phyloP scores from a whole-genome alignment of 371 early-diverging fungal species.

The Rhizopus arrhizus region DNA sequence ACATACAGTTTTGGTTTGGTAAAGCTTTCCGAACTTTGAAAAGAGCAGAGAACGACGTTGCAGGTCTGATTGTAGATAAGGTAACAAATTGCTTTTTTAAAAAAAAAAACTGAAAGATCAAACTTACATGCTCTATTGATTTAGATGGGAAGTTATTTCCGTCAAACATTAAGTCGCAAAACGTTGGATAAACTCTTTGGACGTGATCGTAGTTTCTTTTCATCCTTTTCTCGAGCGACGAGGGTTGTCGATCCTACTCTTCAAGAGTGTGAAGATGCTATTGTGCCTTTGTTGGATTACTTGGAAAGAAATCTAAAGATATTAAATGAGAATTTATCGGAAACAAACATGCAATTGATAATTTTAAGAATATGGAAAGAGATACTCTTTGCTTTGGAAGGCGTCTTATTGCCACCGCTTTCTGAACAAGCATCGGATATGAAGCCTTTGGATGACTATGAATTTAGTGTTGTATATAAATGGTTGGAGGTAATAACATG shows the following conservation, averaged over 20 bases:
- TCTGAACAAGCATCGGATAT: constrained; percentile 59
- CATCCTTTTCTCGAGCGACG: constrained; percentile 28
- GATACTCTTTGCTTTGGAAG: constrained; percentile 67
- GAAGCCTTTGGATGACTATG: constrained; percentile 69
- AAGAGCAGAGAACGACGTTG: constrained; percentile 73
- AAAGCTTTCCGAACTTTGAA: constrained; percentile 75
- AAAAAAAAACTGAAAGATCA: background rate
- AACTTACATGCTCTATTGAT: constrained; percentile 2
- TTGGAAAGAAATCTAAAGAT: constrained; percentile 80
- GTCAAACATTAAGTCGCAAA: constrained; percentile 57
- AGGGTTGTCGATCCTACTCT: constrained; percentile 43
- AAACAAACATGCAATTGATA: constrained; percentile 74
- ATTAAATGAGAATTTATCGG: constrained; percentile 71
- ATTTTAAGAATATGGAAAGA: constrained; percentile 84
- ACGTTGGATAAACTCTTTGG: constrained; percentile 44
- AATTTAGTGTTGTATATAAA: constrained; percentile 76
- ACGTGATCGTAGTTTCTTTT: constrained; percentile 41
- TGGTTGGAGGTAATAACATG: constrained; percentile 58
- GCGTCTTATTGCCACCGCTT: constrained; percentile 76
- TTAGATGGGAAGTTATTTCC: constrained; percentile 62
- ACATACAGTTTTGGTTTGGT: constrained; percentile 92
- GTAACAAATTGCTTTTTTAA: constrained; percentile 34
- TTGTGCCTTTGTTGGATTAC: constrained; percentile 78
- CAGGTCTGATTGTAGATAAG: constrained; percentile 72
- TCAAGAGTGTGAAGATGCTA: constrained; percentile 72